Base-by-base conservation (phyloP, 805 yeast species). In the Kodamaea jinghongensis region DNA sequence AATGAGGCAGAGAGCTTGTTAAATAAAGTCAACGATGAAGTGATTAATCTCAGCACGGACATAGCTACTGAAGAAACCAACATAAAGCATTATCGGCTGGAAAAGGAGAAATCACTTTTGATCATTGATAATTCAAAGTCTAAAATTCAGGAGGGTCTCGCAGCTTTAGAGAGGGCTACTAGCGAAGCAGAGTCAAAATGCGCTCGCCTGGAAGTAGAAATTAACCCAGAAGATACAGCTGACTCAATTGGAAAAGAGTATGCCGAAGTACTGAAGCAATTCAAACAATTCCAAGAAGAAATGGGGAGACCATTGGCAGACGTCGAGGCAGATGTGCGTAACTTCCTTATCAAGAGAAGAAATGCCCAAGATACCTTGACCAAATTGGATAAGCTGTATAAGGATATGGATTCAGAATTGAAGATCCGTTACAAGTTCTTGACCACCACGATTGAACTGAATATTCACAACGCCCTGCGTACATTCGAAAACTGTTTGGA, bases 401-500 rank as follows among this genome's bases (percentile, higher is more conserved):
- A 46, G 23, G 57, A 50, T 2, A 46, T 69, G 28, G 58, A 51
- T 26, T 48, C 49, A 5, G 70, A 64, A 30, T 53, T 67, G 30
- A 54, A 55, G 29, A 49, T 50, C 13, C 54, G 75, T 42, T 55
- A 65, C 29, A 56, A 55, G 28, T 58, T 55, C 38, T 51, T 69
- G 32, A 51, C 60, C 15, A 65, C 65, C 23, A 60, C 69, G 2
- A 62, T 63, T 12, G 45, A 50, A 9, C 55, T 58, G 32, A 57
- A 55, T 17, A 51, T 63, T 17, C 46, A 52, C 4, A 59, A 67
- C 32, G 71, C 71, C 1, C 51, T 51, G 20, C 47, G 54, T 38
- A 58, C 71, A 4, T 86, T 86, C 56, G 78, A 77, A 44, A 64
- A 70, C 30, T 77, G 88, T 0, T 60, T 86, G 46, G 75, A 71